Conservation (phyloP, 345 rosid genomes). For the Zanthoxylum bungeanum region DNA sequence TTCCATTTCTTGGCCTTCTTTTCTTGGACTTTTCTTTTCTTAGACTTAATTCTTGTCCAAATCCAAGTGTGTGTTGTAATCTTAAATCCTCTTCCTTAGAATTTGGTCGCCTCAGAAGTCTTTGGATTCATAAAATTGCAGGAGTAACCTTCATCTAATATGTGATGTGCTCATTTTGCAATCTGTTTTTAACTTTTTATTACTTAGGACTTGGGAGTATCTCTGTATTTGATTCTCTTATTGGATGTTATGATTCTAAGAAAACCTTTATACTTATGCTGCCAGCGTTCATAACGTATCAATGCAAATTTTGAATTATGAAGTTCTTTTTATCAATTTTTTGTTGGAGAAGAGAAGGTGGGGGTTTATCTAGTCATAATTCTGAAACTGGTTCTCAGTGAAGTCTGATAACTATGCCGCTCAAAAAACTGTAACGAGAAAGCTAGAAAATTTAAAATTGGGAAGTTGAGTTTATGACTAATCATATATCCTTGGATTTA, state of each 20-base stretch:
- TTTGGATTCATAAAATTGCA: neutral
- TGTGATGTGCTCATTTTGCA: neutral
- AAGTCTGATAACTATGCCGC: constrained; percentile 7
- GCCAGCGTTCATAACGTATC: neutral
- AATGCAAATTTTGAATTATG: neutral
- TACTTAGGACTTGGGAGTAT: neutral
- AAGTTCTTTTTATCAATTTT: neutral
- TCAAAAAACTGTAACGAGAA: neutral
- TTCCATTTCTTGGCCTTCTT: neutral
- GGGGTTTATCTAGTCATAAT: too few relatives aligned
- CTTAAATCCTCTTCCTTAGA: neutral
- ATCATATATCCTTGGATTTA: constrained; percentile 22
- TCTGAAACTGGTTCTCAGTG: neutral
- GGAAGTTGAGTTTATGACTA: constrained; percentile 19
- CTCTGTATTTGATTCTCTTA: neutral
- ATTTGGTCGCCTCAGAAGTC: neutral
- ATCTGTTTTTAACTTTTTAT: neutral
- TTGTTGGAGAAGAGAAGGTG: too few relatives aligned
- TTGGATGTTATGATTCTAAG: neutral
- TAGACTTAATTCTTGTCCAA: too few relatives aligned
- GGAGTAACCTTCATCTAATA: neutral
- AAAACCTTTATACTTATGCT: neutral
- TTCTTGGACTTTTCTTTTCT: neutral
- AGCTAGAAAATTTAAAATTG: neutral
- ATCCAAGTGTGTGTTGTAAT: neutral